phyloP scores from a whole-genome alignment of 306 rosid genomes.

The Castanea mollissima region DNA sequence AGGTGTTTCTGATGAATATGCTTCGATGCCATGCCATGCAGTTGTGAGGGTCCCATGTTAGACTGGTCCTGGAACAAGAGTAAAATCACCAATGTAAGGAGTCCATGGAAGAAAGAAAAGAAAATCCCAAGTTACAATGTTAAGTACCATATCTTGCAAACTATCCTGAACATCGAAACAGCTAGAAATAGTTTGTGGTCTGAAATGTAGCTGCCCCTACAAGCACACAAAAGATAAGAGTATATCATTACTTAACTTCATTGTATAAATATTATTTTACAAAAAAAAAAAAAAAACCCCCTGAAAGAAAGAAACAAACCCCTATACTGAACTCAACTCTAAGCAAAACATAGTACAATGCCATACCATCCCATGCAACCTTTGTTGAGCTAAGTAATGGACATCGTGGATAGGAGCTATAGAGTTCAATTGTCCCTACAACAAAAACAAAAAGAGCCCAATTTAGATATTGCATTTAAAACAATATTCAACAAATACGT shows the following conservation, averaged over 20 bases:
- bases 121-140: background rate
- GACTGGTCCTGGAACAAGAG: conserved; percentile 41
- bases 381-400: conserved; percentile 30
- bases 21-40: conserved; percentile 34
- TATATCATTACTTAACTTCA: background rate
- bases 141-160: conserved; percentile 32
- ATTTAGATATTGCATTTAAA: conserved; percentile 6
- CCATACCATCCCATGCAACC: conserved; percentile 46
- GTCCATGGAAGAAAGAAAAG: background rate
- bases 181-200: conserved; percentile 24
- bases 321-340: background rate
- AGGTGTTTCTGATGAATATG: conserved; percentile 28
- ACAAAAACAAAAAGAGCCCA: conserved; percentile 4
- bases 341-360: conserved; percentile 3
- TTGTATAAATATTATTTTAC: background rate
- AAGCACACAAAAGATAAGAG: conserved; percentile 9
- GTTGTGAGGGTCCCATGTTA: conserved; percentile 22
- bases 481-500: background rate
- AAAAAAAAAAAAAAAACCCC: too few relatives aligned
- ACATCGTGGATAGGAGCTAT: conserved; percentile 37
- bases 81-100: background rate
- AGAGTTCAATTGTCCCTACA: conserved; percentile 44
- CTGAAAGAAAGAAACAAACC: background rate
- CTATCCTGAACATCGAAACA: conserved; percentile 32
- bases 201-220: conserved; percentile 46